A percentile compares a stretch with the other conserved stretches of the same genome.
Evolutionary conservation across 495 filamentous ascomycete species (phyloP).

Genomic region (Talaromyces thailandensis): DNA sequence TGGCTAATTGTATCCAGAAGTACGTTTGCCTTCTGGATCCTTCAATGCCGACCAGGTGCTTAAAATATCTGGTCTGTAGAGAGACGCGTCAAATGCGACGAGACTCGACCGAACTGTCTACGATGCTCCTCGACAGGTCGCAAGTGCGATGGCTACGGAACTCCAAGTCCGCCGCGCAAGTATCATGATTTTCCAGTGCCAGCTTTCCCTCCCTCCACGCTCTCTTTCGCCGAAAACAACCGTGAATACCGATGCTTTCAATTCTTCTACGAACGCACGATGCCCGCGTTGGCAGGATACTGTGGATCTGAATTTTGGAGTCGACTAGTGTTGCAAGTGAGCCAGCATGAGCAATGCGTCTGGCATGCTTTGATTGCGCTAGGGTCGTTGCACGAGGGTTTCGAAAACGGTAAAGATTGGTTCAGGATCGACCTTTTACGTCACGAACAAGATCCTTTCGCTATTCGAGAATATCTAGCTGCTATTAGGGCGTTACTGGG

Average conservation of each 20-base stretch:
- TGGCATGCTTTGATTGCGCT: conserved; percentile 55
- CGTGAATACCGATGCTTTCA: conserved; percentile 47
- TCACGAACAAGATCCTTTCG: conserved; percentile 18
- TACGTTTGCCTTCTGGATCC: background rate
- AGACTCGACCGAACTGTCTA: conserved; percentile 26
- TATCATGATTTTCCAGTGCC: background rate
- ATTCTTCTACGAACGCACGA: conserved; percentile 49
- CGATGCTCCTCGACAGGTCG: conserved; percentile 28
- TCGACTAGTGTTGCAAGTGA: conserved; percentile 43
- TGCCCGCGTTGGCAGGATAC: conserved; percentile 51
- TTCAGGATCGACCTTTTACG: background rate
- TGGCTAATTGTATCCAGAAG: background rate
- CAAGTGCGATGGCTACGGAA: conserved; percentile 25
- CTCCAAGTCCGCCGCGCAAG: background rate
- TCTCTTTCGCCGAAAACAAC: conserved; percentile 7
- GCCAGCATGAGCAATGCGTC: conserved; percentile 50
- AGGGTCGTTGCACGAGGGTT: conserved; percentile 53
- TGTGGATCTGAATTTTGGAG: conserved; percentile 56
- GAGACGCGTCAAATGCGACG: conserved; percentile 43
- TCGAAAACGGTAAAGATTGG: conserved; percentile 23
- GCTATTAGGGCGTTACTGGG: conserved; percentile 29
- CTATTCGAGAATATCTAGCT: conserved; percentile 41
- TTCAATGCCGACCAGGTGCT: background rate
- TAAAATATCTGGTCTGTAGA: conserved; percentile 8
- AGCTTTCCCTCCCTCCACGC: background rate